Evolutionary conservation across 2,329 filamentous ascomycete species (phyloP).

Genomic region (Tolypocladium capitatum): DNA sequence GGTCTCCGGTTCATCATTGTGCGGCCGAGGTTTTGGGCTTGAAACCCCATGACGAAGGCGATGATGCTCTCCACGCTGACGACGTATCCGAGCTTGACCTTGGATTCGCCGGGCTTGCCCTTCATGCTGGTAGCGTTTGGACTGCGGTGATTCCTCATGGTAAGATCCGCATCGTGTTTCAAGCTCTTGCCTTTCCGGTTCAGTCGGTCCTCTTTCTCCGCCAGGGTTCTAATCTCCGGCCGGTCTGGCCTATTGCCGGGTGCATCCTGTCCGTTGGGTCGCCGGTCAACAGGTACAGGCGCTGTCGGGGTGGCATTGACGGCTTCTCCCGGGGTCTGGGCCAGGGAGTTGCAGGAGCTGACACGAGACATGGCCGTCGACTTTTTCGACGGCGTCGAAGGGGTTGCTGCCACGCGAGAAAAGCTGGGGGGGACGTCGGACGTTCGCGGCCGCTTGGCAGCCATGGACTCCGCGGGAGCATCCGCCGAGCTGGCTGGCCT

Average conservation of each 20-base stretch:
- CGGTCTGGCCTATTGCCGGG: constrained; percentile 9
- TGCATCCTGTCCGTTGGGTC: constrained; percentile 19
- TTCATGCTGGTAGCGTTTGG: constrained; percentile 9
- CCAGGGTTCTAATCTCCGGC: constrained; percentile 14
- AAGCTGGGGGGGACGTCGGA: constrained; percentile 24
- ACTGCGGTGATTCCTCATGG: constrained; percentile 17
- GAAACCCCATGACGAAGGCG: constrained; percentile 40
- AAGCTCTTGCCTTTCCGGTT: constrained; percentile 32
- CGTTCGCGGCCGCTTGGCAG: constrained; percentile 28
- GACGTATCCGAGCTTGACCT: constrained; percentile 26
- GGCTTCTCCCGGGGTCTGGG: constrained; percentile 35
- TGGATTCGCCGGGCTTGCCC: constrained; percentile 16
- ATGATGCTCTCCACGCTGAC: constrained; percentile 36
- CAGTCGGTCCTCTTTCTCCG: constrained; percentile 24
- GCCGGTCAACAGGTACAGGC: constrained; percentile 12
- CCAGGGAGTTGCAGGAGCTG: constrained; percentile 38
- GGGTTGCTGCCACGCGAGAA: constrained; percentile 19
- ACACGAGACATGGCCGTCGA: constrained; percentile 38
- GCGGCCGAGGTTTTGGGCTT: constrained; percentile 31
- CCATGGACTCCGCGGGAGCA: constrained; percentile 19
- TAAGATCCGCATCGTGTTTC: constrained; percentile 40
- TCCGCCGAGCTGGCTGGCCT: constrained; percentile 29
- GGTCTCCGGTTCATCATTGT: constrained; percentile 27
- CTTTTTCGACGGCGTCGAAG: constrained; percentile 40
- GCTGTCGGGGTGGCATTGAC: constrained; percentile 19